Evolutionary conservation across 108 stramenopile genomes (phyloP).

Genomic region (Stephanodiscus minutulus): DNA sequence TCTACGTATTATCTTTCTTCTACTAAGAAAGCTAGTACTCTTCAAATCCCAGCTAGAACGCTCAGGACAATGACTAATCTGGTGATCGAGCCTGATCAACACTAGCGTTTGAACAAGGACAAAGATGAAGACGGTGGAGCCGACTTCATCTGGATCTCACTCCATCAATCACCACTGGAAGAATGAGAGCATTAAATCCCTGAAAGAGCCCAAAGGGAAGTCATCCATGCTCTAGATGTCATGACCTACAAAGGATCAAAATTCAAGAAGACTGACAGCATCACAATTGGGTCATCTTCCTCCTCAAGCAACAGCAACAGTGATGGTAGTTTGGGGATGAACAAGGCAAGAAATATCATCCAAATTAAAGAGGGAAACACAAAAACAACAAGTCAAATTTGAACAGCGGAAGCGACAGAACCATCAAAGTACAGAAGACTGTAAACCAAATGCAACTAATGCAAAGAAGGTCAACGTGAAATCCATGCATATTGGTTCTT

Average conservation of each 20-base stretch:
- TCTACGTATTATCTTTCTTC: too few species aligned
- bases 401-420: constrained; percentile 19
- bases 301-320: constrained; percentile 22
- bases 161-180: constrained; percentile 35
- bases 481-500: constrained; percentile 20
- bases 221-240: constrained; percentile 20
- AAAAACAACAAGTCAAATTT: constrained; percentile 22
- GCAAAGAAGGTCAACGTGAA: constrained; percentile 8
- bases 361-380: constrained; percentile 13
- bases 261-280: constrained; percentile 14
- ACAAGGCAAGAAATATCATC: constrained; percentile 8
- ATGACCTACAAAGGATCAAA: constrained; percentile 20
- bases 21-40: too few species aligned
- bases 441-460: constrained; percentile 19
- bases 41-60: too few species aligned
- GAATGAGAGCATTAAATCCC: constrained; percentile 26
- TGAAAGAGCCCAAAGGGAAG: constrained; percentile 17
- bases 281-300: neutral
- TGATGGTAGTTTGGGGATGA: constrained; percentile 15
- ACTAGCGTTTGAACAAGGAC: too few species aligned
- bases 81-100: too few species aligned
- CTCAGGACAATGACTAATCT: too few species aligned
- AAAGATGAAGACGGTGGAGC: neutral
- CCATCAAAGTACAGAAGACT: constrained; percentile 24
- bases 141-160: constrained; percentile 26